Base-by-base conservation (phyloP, 495 filamentous ascomycete species). In the Amphirosellinia nigrospora region DNA sequence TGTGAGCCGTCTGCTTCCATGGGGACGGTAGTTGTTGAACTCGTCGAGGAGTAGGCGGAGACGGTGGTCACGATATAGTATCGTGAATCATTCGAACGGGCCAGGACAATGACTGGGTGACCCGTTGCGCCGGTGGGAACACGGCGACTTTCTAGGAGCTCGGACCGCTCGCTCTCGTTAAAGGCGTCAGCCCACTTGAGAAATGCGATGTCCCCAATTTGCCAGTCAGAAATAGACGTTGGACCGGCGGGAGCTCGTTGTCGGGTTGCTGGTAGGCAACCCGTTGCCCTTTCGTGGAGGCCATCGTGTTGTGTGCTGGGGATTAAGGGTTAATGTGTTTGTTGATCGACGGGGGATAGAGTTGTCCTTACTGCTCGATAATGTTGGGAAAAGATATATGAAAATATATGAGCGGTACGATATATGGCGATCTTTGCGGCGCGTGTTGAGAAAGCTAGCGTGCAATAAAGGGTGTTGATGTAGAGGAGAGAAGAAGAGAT, bases 21-120 rank as follows among this genome's bases (percentile, higher is more conserved):
- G 79, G 79, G 8, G 69, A 0, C 71, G 74, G 56, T 68, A 74
- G 6, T 64, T 19, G 21, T 79, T 78, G 0, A 55, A 13, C 0
- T 38, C 32, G 7, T 68, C 13, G 75, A 76, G 15, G 60, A 26
- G 62, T 79, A 81, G 0, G 79, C 79, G 13, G 78, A 80, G 2
- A 81, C 76, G 0, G 79, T 75, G 3, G 75, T 74, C 38, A 81
- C 52, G 1, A 78, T 41, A 39, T 71, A 70, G 41, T 75, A 36
- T 3, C 34, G 69, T 21, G 52, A 71, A 10, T 70, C 55, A 0
- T 16, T 39, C 0, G 75, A 74, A 19, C 70, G 58, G 16, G 70
- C 66, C 9, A 81, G 68, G 30, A 81, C 68, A 26, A 81, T 79
- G 43, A 80, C 78, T 0, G 79, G 79, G 58, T 81, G 79, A 10